A percentile compares a stretch with the other conserved stretches of the same genome.
These are phyloP conservation scores for Carallia brachiata DNA, from an alignment of 345 rosid genomes.

Conservation along the genomic window DNA sequence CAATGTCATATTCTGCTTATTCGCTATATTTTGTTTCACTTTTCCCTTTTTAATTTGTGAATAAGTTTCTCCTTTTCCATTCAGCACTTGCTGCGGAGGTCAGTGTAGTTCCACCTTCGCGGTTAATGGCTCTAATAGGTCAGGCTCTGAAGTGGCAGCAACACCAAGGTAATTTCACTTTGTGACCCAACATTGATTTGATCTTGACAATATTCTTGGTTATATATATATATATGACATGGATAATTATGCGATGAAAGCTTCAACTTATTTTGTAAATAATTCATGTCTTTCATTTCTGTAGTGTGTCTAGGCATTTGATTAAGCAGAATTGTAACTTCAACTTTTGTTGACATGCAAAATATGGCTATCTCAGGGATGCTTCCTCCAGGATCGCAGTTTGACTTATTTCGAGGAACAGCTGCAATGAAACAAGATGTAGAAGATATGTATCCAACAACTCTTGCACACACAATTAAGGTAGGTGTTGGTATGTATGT, in stretches of 20 bases:
- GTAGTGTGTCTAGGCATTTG: too few relatives aligned
- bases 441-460: constrained; percentile 83
- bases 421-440: constrained; percentile 99
- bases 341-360: not conserved
- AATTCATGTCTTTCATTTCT: too few relatives aligned
- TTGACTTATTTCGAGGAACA: constrained; percentile 92
- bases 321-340: too few relatives aligned
- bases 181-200: not conserved
- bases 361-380: constrained; percentile 50
- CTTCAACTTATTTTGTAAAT: too few relatives aligned
- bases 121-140: constrained; percentile 95
- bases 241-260: not conserved
- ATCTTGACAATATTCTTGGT: too few relatives aligned
- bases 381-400: constrained; percentile 98
- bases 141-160: constrained; percentile 99
- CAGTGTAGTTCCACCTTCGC: constrained; percentile 92
- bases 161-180: constrained; percentile 71
- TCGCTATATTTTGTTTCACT: not conserved
- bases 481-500: constrained; percentile 29
- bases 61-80: constrained; percentile 11
- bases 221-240: not conserved
- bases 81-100: constrained; percentile 91
- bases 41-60: not conserved
- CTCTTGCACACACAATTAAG: constrained; percentile 78
- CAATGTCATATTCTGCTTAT: not conserved